Conservation (phyloP, 2,329 filamentous ascomycete species). For the Fonsecaea nubica region DNA sequence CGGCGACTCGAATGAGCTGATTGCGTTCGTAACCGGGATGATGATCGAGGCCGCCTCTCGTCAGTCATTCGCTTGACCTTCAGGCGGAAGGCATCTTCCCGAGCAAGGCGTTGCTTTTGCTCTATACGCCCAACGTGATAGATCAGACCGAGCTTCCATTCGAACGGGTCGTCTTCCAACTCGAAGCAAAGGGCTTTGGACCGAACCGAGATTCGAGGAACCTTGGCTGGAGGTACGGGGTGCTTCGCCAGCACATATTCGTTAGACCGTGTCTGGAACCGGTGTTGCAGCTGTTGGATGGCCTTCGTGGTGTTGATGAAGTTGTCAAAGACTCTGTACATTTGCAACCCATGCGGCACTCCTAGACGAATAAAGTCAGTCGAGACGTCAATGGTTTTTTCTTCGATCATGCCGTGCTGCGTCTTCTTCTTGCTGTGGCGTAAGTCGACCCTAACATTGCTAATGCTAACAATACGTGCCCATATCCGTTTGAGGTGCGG, state of each 20-base stretch:
- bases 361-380: conserved; percentile 86
- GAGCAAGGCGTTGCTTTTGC: conserved; percentile 85
- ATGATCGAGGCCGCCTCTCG: conserved; percentile 61
- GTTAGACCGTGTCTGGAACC: conserved; percentile 84
- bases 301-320: conserved; percentile 86
- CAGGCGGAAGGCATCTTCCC: conserved; percentile 85
- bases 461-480: conserved; percentile 85
- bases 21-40: conserved; percentile 60
- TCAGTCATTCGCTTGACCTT: conserved; percentile 86
- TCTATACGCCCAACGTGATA: conserved; percentile 88
- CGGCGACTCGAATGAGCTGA: conserved; percentile 61
- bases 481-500: conserved; percentile 83
- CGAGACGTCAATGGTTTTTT: conserved; percentile 82
- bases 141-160: conserved; percentile 95
- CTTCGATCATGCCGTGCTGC: conserved; percentile 67
- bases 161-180: conserved; percentile 93
- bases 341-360: conserved; percentile 87
- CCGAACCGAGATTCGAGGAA: conserved; percentile 84
- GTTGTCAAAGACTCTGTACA: conserved; percentile 94
- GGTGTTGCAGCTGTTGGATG: conserved; percentile 86
- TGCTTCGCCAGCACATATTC: conserved; percentile 87
- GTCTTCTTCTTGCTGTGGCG: conserved; percentile 76
- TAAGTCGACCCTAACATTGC: conserved; percentile 78
- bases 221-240: conserved; percentile 81
- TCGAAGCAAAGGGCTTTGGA: conserved; percentile 86